phyloP scores from a whole-genome alignment of 768 basidiomycete species.

The Piloderma croceum region DNA sequence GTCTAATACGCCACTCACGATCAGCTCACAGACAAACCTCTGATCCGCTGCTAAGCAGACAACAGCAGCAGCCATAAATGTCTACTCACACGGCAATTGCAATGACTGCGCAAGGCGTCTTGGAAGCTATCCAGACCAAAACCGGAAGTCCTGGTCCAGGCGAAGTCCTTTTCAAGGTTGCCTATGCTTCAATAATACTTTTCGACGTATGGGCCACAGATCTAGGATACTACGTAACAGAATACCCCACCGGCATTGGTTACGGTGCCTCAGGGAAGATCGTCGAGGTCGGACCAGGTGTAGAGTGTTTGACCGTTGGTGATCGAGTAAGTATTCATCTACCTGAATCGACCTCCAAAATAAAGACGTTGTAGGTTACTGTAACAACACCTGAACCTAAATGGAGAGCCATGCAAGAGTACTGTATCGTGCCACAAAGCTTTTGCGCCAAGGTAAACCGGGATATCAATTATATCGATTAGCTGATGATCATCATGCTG shows the following conservation, averaged over 20 bases:
- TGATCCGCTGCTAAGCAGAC: no score
- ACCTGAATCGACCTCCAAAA: not conserved
- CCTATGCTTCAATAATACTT: constrained; percentile 35
- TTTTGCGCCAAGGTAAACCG: constrained; percentile 32
- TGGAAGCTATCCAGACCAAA: constrained; percentile 32
- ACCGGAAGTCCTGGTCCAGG: constrained; percentile 30
- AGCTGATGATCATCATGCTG: not conserved
- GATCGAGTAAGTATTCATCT: constrained; percentile 30
- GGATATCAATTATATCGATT: not conserved
- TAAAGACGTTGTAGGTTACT: constrained; percentile 21
- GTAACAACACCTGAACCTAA: constrained; percentile 23
- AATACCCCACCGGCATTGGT: constrained; percentile 34
- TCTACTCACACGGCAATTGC: constrained; percentile 39
- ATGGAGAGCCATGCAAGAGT: constrained; percentile 35
- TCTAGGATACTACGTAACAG: constrained; percentile 22
- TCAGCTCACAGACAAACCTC: no score
- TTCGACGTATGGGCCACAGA: constrained; percentile 38
- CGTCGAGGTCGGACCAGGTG: constrained; percentile 29
- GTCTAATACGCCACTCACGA: no score
- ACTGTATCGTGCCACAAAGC: constrained; percentile 23
- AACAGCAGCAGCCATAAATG: no score
- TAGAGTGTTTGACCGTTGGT: constrained; percentile 30
- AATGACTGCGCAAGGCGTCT: constrained; percentile 27
- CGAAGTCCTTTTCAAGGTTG: constrained; percentile 38
- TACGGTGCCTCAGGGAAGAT: constrained; percentile 36